Conservation (phyloP, 441 rosid genomes). For the Iberis amara region DNA sequence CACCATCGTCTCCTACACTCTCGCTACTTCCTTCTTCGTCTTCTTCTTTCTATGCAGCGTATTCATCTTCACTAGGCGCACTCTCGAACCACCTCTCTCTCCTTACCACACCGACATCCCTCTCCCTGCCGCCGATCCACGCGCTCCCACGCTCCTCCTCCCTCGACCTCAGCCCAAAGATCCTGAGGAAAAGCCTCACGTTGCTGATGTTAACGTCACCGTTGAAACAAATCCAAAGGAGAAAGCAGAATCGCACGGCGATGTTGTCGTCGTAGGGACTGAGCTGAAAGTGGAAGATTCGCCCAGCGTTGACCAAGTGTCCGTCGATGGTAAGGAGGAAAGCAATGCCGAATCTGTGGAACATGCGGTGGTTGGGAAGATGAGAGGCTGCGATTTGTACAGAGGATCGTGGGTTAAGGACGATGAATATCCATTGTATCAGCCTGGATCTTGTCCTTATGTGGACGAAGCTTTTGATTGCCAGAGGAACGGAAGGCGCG, state of each 20-base stretch:
- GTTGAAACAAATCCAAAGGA: background rate
- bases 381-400: conserved; percentile 61
- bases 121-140: conserved; percentile 28
- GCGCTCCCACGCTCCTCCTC: conserved; percentile 12
- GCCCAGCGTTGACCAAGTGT: background rate
- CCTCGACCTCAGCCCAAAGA: conserved; percentile 14
- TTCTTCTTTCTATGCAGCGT: conserved; percentile 43
- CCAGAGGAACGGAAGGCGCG: conserved; percentile 68
- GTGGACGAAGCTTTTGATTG: conserved; percentile 88
- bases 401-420: conserved; percentile 70
- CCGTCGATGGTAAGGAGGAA: conserved; percentile 21
- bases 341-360: conserved; percentile 29
- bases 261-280: background rate
- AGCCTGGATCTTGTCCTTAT: conserved; percentile 72
- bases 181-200: background rate
- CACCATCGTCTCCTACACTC: conserved; percentile 34
- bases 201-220: background rate
- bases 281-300: conserved; percentile 7
- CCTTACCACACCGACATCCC: too few relatives aligned
- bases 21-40: conserved; percentile 35
- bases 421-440: conserved; percentile 55
- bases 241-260: conserved; percentile 8
- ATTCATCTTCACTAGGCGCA: conserved; percentile 45
- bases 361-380: conserved; percentile 30
- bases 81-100: conserved; percentile 49